Base-by-base conservation (phyloP, 495 filamentous ascomycete species). In the Annulohypoxylon bovei region DNA sequence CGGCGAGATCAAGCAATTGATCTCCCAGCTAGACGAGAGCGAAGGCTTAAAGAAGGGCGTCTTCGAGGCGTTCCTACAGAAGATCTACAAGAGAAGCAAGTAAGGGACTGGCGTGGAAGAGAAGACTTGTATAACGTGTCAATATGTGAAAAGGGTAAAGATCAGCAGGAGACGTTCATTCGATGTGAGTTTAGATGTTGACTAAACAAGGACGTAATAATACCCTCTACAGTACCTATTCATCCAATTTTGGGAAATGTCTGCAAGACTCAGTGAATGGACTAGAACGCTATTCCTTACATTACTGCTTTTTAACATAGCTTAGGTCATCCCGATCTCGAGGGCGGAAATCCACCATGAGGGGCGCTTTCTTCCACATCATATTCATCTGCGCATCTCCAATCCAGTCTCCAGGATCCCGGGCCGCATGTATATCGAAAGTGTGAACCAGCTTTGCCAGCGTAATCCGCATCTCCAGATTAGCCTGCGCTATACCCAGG, bases 11-110 rank as follows among this genome's bases (percentile, higher is more conserved):
- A 84, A 87, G 70, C 79, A 81, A 57, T 85, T 91, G 84, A 98
- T 98, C 74, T 86, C 81, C 12, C 80, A 90, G 60, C 83, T 98
- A 44, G 93, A 98, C 76, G 93, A 97, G 85, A 84, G 83, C 33
- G 85, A 91, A 67, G 96, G 95, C 6, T 80, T 98, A 74, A 97
- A 94, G 87, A 93, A 90, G 86, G 87, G 84, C 56, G 88, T 98
- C 23, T 97, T 98, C 74, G 92, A 97, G 75, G 83, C 87, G 28
- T 98, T 98, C 88, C 84, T 99, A 70, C 83, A 81, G 76, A 99
- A 98, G 88, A 98, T 99, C 78, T 98, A 98, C 84, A 96, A 97
- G 86, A 87, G 95, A 74, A 95, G 86, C 85, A 97, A 96, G 83
- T 98, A 87, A 76, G 52, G 16, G 32, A 8, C 18, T 3, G n/a